Evolutionary conservation across 2,329 filamentous ascomycete species (phyloP).

Genomic region (Epichloe sylvatica): DNA sequence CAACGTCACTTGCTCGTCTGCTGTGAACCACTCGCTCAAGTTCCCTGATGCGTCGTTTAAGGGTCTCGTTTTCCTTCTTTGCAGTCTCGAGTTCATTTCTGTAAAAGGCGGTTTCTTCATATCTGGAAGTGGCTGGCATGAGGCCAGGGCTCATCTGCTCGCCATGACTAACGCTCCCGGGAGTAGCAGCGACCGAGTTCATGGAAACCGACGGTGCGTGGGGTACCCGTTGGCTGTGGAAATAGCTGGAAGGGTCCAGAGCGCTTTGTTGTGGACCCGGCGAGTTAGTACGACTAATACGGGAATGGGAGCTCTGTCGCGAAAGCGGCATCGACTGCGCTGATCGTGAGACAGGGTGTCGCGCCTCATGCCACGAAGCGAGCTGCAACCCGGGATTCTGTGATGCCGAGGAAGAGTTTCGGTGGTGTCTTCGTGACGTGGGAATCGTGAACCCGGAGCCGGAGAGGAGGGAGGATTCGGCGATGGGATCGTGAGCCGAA

Average conservation of each 20-base stretch:
- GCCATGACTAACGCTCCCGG: slow-evolving; percentile 19
- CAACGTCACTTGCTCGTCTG: slow-evolving; percentile 32
- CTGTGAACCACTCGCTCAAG: slow-evolving; percentile 43
- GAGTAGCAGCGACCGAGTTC: slow-evolving; percentile 28
- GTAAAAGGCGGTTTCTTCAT: slow-evolving; percentile 48
- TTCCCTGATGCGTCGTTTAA: slow-evolving; percentile 48
- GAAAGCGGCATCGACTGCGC: slow-evolving; percentile 32
- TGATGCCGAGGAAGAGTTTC: slow-evolving; percentile 45
- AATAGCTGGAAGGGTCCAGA: slow-evolving; percentile 30
- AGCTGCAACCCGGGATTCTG: slow-evolving; percentile 29
- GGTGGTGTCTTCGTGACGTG: slow-evolving; percentile 39
- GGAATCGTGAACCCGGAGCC: slow-evolving; percentile 46
- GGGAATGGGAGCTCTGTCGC: slow-evolving; percentile 41
- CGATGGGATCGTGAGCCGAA: slow-evolving; percentile 32
- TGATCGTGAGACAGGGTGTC: slow-evolving; percentile 31
- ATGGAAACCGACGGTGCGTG: slow-evolving; percentile 18
- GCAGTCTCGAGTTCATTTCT: slow-evolving; percentile 45
- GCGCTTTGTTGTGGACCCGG: slow-evolving; percentile 32
- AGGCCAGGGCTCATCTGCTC: slow-evolving; percentile 38
- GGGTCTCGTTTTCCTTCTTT: slow-evolving; percentile 48
- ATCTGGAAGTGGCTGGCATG: slow-evolving; percentile 42
- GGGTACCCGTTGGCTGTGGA: slow-evolving; percentile 32
- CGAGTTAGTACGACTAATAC: slow-evolving; percentile 36
- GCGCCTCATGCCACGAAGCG: slow-evolving; percentile 23
- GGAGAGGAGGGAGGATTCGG: slow-evolving; percentile 39